A percentile compares a stretch with the other conserved stretches of the same genome.
Conservation (phyloP, 495 filamentous ascomycete genomes). For the Tuber microsphaerosporum region DNA sequence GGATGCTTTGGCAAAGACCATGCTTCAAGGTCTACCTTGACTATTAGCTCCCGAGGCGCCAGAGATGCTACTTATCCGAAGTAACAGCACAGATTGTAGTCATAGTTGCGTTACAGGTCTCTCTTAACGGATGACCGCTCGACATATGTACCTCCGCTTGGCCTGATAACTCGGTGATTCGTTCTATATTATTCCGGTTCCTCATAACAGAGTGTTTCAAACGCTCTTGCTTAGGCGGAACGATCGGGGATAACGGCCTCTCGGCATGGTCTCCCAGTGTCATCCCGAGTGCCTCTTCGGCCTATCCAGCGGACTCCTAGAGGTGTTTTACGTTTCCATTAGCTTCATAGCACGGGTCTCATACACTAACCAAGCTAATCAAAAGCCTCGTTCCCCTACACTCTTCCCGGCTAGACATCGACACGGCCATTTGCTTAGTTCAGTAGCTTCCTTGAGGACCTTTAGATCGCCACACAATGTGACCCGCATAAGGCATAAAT, state of each 20-base stretch:
- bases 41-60: background rate
- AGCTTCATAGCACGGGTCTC: background rate
- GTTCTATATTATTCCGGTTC: background rate
- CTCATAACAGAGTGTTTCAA: background rate
- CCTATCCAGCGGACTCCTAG: background rate
- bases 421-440: background rate
- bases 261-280: background rate
- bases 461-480: background rate
- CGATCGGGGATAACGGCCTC: background rate
- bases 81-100: background rate
- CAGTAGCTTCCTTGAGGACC: background rate
- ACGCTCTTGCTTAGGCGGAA: background rate
- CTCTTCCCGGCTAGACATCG: background rate
- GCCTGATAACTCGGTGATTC: background rate
- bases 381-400: background rate
- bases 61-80: background rate
- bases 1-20: background rate
- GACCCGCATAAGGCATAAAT: background rate
- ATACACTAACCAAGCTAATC: background rate
- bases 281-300: background rate
- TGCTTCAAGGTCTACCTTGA: background rate
- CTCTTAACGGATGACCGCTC: background rate
- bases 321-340: background rate
- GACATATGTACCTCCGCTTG: background rate
- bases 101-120: background rate